These are phyloP conservation scores for Annulohypoxylon truncatum DNA, from an alignment of 2,329 filamentous ascomycete species.

Conservation along the genomic window DNA sequence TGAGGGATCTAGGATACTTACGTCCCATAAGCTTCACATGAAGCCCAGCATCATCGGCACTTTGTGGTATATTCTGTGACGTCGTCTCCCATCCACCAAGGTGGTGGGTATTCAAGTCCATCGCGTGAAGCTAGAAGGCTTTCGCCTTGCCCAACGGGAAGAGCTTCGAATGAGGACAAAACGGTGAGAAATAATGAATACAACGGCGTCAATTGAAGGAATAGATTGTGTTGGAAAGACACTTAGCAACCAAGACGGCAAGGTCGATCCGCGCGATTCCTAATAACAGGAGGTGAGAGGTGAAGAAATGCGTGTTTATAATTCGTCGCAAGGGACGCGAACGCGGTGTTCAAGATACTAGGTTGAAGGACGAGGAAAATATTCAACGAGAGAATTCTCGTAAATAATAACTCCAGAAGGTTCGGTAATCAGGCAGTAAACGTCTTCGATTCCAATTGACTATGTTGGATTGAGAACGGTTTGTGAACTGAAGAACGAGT, in stretches of 20 bases:
- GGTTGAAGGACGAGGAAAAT: slow-evolving; percentile 21
- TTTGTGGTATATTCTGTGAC: slow-evolving; percentile 45
- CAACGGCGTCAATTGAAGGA: not conserved
- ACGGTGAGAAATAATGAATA: not conserved
- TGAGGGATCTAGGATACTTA: slow-evolving; percentile 57
- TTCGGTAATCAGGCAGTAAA: not conserved
- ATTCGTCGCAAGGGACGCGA: slow-evolving; percentile 4
- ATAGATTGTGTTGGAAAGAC: not conserved
- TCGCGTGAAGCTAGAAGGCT: slow-evolving; percentile 28
- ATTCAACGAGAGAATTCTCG: not conserved
- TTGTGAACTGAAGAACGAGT: slow-evolving; percentile 12
- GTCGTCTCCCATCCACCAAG: slow-evolving; percentile 42
- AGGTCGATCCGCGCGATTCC: not conserved
- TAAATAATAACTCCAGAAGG: not conserved
- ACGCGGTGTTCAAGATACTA: not conserved
- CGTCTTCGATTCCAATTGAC: not conserved
- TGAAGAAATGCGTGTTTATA: slow-evolving; percentile 23
- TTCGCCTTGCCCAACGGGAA: not conserved
- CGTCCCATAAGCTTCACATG: slow-evolving; percentile 74
- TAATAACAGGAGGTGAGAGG: slow-evolving; percentile 10
- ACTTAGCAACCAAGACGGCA: not conserved
- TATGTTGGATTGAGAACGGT: slow-evolving; percentile 4
- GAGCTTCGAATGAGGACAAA: slow-evolving; percentile 1
- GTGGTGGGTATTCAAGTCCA: slow-evolving; percentile 48
- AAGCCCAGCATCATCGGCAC: slow-evolving; percentile 61